Evolutionary conservation across 2,329 filamentous ascomycete genomes (phyloP), one percentile per base, ranked within the genome.

Genomic region (Arachnomyces sp.): DNA sequence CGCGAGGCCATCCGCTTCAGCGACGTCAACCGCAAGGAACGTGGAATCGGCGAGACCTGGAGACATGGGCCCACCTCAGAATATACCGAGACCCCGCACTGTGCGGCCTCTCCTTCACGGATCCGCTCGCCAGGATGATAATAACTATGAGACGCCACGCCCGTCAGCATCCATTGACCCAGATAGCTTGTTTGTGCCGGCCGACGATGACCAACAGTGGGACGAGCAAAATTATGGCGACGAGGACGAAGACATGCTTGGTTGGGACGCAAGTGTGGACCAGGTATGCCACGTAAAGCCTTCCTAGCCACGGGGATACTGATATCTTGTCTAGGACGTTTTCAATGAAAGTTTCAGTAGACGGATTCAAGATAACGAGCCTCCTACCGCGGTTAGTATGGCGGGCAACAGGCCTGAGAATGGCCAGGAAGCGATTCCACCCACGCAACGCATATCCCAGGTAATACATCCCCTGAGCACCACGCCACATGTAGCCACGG

Each of bases 161-260:
- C 56, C 60, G 28, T 50, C 59, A 14, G 52, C 60, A 61, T 66
- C 40, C 67, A 69, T 38, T 65, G 73, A 74, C 44, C 56, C 66
- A 1, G 67, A 80, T 38, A 77, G 73, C 49, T 61, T 82, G 4
- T 82, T 82, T 50, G 68, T 82, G 34, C 72, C 74, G 11, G 67
- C 66, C n/a, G 73, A 79, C 43, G 74, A 79, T 43, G 74, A 80
- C 48, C 64, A 64, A 29, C 65, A 69, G 39, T 82, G 78, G 77
- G 76, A 79, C 50, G 76, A 77, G 17, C 63, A 71, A 14, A 71
- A 74, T 42, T 71, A 68, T 40, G 68, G 68, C 15, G 61, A 68
- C 15, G 67, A 78, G 34, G 67, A 74, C 8, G 70, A 73, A 51
- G 78, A 81, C 55, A 74, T 72, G 39, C 66, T 81, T 34, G 75